Evolutionary conservation across 306 rosid species (phyloP).

Genomic region (Rosa persica): DNA sequence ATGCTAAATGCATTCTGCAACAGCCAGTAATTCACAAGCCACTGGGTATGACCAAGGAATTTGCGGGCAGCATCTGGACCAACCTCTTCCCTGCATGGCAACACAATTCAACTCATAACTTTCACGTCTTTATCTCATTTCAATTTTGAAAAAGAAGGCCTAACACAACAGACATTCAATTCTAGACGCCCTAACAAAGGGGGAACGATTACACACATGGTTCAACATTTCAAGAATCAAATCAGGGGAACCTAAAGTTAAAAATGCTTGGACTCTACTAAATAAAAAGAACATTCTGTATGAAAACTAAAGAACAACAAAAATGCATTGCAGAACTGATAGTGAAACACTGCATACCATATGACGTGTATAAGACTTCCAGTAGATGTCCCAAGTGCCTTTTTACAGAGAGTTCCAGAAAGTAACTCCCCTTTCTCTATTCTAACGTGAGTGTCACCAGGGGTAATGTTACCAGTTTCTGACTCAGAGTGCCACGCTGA

Average conservation of each 20-base stretch:
- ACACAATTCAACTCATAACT: slow-evolving; percentile 15
- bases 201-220: neutral
- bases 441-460: slow-evolving; percentile 92
- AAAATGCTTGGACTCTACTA: no score
- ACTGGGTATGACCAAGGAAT: slow-evolving; percentile 96
- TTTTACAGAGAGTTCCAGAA: slow-evolving; percentile 94
- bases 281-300: neutral
- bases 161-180: neutral
- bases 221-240: neutral
- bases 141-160: no score
- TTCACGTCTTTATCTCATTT: neutral
- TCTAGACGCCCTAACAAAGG: neutral
- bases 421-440: slow-evolving; percentile 96
- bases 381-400: slow-evolving; percentile 83
- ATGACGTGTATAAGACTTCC: slow-evolving; percentile 99
- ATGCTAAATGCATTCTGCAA: slow-evolving; percentile 94
- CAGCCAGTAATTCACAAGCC: slow-evolving; percentile 99
- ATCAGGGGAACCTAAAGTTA: neutral
- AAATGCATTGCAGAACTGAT: neutral
- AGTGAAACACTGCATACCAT: slow-evolving; percentile 53
- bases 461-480: slow-evolving; percentile 76
- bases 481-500: slow-evolving; percentile 90
- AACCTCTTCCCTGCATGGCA: slow-evolving; percentile 86
- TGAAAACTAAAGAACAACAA: neutral
- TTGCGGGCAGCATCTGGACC: slow-evolving; percentile 99